These are phyloP conservation scores for Globisporangium polare DNA, from an alignment of 352 stramenopile genomes.

Conservation along the genomic window DNA sequence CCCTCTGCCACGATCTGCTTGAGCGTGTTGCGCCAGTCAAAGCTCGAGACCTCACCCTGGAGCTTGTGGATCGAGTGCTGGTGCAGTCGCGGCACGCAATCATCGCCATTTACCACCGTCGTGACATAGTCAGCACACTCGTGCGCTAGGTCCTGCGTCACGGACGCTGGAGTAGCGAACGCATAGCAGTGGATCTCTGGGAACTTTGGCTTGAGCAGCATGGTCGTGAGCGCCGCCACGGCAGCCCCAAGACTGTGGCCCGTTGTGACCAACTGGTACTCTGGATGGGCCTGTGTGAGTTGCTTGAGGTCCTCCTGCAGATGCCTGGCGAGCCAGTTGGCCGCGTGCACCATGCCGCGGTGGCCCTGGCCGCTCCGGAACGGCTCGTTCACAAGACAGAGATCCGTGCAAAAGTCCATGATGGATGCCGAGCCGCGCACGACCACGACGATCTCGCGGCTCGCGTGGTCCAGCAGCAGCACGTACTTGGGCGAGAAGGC, in stretches of 20 bases:
- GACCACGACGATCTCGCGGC: constrained; percentile 52
- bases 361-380: constrained; percentile 68
- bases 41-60: constrained; percentile 57
- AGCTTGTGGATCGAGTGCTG: constrained; percentile 67
- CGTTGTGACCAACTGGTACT: constrained; percentile 57
- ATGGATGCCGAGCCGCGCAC: constrained; percentile 70
- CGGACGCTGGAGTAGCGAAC: constrained; percentile 69
- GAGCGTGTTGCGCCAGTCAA: constrained; percentile 61
- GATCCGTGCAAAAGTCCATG: constrained; percentile 78
- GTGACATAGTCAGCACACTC: constrained; percentile 59
- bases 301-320: constrained; percentile 43
- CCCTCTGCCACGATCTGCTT: constrained; percentile 56
- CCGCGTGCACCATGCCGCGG: constrained; percentile 77
- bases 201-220: constrained; percentile 40
- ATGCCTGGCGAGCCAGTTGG: constrained; percentile 62
- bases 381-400: constrained; percentile 74
- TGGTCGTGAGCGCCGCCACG: constrained; percentile 60
- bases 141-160: constrained; percentile 56
- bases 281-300: constrained; percentile 35
- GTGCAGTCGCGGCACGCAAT: constrained; percentile 78
- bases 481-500: constrained; percentile 79
- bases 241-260: constrained; percentile 73
- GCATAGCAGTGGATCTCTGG: constrained; percentile 53
- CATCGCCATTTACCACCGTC: constrained; percentile 72
- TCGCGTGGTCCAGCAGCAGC: constrained; percentile 52